Percentiles rank a stretch among this genome's conserved stretches.
phyloP scores from a whole-genome alignment of 768 basidiomycete genomes.

The Mycena albidolilacea region DNA sequence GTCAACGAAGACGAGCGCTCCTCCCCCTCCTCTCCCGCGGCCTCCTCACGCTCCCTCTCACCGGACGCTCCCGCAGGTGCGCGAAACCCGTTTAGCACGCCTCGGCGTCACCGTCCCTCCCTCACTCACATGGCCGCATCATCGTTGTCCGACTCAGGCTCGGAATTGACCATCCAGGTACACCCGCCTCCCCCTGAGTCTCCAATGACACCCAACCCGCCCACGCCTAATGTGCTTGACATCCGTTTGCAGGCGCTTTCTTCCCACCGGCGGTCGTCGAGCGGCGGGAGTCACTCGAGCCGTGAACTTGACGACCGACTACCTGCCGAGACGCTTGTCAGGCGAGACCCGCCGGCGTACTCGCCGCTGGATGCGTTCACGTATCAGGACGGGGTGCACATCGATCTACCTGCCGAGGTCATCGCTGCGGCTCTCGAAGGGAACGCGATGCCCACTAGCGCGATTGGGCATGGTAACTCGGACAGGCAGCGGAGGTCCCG shows the following conservation, averaged over 20 bases:
- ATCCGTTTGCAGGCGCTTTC: slow-evolving; percentile 84
- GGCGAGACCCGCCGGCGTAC: slow-evolving; percentile 87
- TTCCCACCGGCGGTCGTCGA: slow-evolving; percentile 56
- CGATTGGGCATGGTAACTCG: slow-evolving; percentile 68
- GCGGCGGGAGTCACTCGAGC: slow-evolving; percentile 48
- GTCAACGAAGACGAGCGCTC: slow-evolving; percentile 46
- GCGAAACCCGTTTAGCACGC: slow-evolving; percentile 84
- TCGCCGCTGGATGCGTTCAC: slow-evolving; percentile 90
- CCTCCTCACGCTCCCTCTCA: slow-evolving; percentile 72
- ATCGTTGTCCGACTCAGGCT: slow-evolving; percentile 72
- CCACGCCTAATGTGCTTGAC: slow-evolving; percentile 87
- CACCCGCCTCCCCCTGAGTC: slow-evolving; percentile 84
- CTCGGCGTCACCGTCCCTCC: slow-evolving; percentile 75
- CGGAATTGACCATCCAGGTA: slow-evolving; percentile 78
- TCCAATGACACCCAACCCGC: slow-evolving; percentile 83
- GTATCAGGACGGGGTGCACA: slow-evolving; percentile 91
- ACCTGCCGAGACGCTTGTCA: slow-evolving; percentile 55
- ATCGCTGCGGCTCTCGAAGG: slow-evolving; percentile 92
- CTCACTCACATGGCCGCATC: slow-evolving; percentile 77
- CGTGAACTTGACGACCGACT: slow-evolving; percentile 48
- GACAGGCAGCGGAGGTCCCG: slow-evolving; percentile 70
- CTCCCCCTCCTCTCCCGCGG: slow-evolving; percentile 57
- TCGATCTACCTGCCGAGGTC: slow-evolving; percentile 93
- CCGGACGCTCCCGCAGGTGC: slow-evolving; percentile 80
- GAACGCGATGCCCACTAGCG: slow-evolving; percentile 69